Evolutionary conservation across 2,329 filamentous ascomycete species (phyloP).

Genomic region (Aspergillus aculeatus): DNA sequence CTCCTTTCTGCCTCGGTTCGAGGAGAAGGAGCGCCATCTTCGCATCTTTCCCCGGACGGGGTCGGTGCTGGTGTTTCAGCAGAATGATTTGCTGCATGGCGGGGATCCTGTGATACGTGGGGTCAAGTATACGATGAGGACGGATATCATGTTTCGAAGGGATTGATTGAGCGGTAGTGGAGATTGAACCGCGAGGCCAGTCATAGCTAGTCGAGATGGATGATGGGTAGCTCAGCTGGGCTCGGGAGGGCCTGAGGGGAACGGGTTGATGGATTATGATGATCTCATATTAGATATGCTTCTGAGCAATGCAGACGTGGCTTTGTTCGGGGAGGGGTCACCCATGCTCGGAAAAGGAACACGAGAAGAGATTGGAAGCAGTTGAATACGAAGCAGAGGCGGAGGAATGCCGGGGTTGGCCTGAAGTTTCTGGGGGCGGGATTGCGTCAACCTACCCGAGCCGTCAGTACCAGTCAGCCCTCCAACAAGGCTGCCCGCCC

Average conservation of each 20-base stretch:
- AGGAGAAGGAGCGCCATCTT: slow-evolving; percentile 30
- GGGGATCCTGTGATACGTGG: slow-evolving; percentile 56
- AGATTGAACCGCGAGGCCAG: too few relatives aligned
- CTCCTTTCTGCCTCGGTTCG: slow-evolving; percentile 46
- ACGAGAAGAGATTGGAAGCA: background rate
- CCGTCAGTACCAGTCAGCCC: too few relatives aligned
- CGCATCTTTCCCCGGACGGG: slow-evolving; percentile 53
- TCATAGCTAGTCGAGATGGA: too few relatives aligned
- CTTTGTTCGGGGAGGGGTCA: background rate
- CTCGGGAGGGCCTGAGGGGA: too few relatives aligned
- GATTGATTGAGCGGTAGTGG: background rate
- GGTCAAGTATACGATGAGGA: slow-evolving; percentile 56
- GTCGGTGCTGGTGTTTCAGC: slow-evolving; percentile 57
- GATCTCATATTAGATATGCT: too few relatives aligned
- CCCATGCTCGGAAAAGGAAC: background rate
- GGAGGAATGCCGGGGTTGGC: background rate
- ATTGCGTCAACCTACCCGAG: background rate
- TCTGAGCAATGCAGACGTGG: background rate
- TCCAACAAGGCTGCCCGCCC: too few relatives aligned
- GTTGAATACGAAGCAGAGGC: background rate
- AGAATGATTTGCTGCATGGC: slow-evolving; percentile 52
- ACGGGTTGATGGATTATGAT: too few relatives aligned
- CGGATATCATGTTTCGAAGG: slow-evolving; percentile 54
- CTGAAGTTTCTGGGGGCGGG: background rate
- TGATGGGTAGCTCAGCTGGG: too few relatives aligned